Evolutionary conservation across 805 yeast genomes (phyloP).

Genomic region (Osmozyma mogii): DNA sequence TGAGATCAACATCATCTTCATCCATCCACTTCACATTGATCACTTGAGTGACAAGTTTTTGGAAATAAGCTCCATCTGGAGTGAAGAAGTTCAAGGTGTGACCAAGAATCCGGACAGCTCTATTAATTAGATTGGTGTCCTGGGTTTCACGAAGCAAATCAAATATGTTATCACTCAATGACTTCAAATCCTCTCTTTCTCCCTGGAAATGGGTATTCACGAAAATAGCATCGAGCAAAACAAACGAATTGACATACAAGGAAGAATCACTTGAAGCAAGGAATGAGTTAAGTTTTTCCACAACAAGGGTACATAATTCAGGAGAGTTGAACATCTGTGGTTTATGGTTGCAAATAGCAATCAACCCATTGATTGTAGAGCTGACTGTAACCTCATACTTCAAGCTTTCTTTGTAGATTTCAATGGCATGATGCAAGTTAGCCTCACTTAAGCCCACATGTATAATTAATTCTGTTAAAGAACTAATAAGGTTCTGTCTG

Average conservation of each 20-base stretch:
- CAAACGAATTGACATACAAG: slow-evolving; percentile 15
- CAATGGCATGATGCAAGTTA: slow-evolving; percentile 5
- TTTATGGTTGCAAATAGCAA: slow-evolving; percentile 9
- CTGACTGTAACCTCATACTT: slow-evolving; percentile 20
- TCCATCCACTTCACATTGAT: slow-evolving; percentile 12
- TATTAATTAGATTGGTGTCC: slow-evolving; percentile 7
- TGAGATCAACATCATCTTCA: slow-evolving; percentile 11
- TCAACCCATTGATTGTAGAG: slow-evolving; percentile 19
- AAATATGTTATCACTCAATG: slow-evolving; percentile 4
- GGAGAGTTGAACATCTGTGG: slow-evolving; percentile 8
- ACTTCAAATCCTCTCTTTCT: not conserved
- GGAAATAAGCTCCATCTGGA: slow-evolving; percentile 5
- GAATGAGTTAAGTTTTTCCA: slow-evolving; percentile 13
- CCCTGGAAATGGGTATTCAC: slow-evolving; percentile 3
- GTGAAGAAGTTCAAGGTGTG: slow-evolving; percentile 5
- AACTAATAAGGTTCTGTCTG: slow-evolving; percentile 17
- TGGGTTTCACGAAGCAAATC: slow-evolving; percentile 5
- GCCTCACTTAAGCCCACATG: slow-evolving; percentile 6
- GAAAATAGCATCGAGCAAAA: slow-evolving; percentile 10
- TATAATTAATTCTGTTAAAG: slow-evolving; percentile 17
- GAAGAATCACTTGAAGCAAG: slow-evolving; percentile 22
- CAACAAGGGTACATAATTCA: slow-evolving; percentile 11
- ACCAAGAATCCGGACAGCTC: slow-evolving; percentile 7
- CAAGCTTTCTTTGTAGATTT: slow-evolving; percentile 17
- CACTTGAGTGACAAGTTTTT: slow-evolving; percentile 6